These are phyloP conservation scores for Hibiscus trionum DNA, from an alignment of 345 rosid species.

Conservation along the genomic window DNA sequence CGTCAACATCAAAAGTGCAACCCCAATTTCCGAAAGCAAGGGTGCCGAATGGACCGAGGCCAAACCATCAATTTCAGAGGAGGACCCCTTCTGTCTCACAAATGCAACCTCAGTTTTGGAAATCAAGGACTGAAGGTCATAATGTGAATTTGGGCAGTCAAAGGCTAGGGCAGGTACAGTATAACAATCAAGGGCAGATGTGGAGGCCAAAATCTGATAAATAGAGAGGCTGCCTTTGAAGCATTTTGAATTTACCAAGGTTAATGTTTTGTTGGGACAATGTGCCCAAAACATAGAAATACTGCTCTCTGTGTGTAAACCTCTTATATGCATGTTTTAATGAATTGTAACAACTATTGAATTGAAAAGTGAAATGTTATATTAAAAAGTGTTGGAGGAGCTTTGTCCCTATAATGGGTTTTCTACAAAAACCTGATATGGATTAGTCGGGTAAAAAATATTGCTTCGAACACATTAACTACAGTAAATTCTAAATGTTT, in stretches of 20 bases:
- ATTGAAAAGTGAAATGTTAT: background rate
- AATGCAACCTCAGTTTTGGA: background rate
- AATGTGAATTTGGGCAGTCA: background rate
- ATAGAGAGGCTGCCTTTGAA: background rate
- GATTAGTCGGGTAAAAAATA: no score
- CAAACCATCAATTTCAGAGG: conserved; percentile 15
- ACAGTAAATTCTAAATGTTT: no score
- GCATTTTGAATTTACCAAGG: background rate
- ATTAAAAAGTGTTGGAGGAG: no score
- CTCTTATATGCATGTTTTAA: background rate
- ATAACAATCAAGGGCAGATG: conserved; percentile 15
- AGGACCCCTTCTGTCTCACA: conserved; percentile 2
- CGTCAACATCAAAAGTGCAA: conserved; percentile 25
- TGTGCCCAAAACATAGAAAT: background rate
- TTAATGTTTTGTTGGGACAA: background rate
- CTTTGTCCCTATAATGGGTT: no score
- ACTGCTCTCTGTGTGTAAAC: background rate
- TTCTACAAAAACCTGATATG: no score
- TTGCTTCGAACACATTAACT: no score
- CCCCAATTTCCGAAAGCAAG: conserved; percentile 16
- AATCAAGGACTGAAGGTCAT: background rate
- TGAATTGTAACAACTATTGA: background rate
- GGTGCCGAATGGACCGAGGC: conserved; percentile 5
- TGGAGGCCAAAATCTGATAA: conserved; percentile 47
- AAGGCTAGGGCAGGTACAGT: conserved; percentile 18